A percentile compares a stretch with the other conserved stretches of the same genome.
phyloP scores from a whole-genome alignment of 371 early-diverging fungal genomes.

The Rhizomucor pusillus region DNA sequence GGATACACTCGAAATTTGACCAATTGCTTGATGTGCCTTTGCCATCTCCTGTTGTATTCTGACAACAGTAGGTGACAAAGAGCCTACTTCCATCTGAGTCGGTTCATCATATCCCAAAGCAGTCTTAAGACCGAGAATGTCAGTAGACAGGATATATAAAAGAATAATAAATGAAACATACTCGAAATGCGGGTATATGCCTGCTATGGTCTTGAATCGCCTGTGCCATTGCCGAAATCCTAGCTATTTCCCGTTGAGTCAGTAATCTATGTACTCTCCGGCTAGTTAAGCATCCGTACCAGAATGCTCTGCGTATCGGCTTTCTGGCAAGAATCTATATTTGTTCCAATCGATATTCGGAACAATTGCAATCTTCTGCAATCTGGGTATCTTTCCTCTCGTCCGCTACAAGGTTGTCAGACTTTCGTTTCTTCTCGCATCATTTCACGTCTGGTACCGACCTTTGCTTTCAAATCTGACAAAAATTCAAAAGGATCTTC shows the following conservation, averaged over 20 bases:
- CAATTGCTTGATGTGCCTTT: constrained; percentile 31
- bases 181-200: constrained; percentile 7
- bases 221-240: background rate
- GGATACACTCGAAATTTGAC: constrained; percentile 37
- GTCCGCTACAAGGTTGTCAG: constrained; percentile 16
- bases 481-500: constrained; percentile 52
- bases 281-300: too few species aligned
- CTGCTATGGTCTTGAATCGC: constrained; percentile 1
- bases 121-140: background rate
- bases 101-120: constrained; percentile 7
- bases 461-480: constrained; percentile 41
- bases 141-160: background rate
- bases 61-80: constrained; percentile 14
- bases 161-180: background rate
- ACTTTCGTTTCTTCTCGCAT: background rate
- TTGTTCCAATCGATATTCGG: constrained; percentile 44
- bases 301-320: constrained; percentile 30
- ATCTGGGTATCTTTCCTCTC: constrained; percentile 25
- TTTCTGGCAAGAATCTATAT: constrained; percentile 40
- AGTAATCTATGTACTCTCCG: too few species aligned
- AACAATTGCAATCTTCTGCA: constrained; percentile 40
- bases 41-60: constrained; percentile 28
- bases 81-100: constrained; percentile 4
- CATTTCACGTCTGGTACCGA: constrained; percentile 6
- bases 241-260: too few species aligned